Percentiles rank a stretch among this genome's conserved stretches.
These are phyloP conservation scores for Phoenix roebelenii DNA, from an alignment of 176 grass and related monocot genomes.

Conservation along the genomic window DNA sequence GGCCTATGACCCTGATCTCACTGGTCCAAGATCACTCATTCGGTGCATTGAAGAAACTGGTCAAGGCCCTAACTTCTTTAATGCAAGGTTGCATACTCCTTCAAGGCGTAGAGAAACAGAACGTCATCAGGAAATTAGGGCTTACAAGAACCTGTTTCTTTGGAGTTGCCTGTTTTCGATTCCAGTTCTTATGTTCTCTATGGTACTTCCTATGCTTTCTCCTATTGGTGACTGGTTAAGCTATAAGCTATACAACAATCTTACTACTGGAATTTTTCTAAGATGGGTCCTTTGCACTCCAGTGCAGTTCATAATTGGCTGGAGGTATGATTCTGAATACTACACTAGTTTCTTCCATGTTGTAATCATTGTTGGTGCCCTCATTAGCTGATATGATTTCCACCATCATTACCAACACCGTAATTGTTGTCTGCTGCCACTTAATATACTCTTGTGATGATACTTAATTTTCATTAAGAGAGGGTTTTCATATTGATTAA, in stretches of 20 bases:
- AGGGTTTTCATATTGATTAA: too few relatives aligned
- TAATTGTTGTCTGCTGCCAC: too few relatives aligned
- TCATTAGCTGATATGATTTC: too few relatives aligned
- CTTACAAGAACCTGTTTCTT: slow-evolving; percentile 82
- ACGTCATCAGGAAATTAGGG: slow-evolving; percentile 47
- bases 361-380: too few relatives aligned
- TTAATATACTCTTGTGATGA: too few relatives aligned
- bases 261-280: slow-evolving; percentile 79
- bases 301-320: slow-evolving; percentile 97
- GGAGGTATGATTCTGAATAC: slow-evolving; percentile 50
- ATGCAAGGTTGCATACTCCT: slow-evolving; percentile 56
- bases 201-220: slow-evolving; percentile 79
- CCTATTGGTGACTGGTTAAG: slow-evolving; percentile 59
- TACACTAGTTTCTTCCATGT: too few relatives aligned
- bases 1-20: slow-evolving; percentile 80
- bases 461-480: too few relatives aligned
- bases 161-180: slow-evolving; percentile 86
- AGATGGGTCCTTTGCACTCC: slow-evolving; percentile 82
- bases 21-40: slow-evolving; percentile 85
- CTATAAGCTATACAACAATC: slow-evolving; percentile 62
- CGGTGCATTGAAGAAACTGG: slow-evolving; percentile 55
- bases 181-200: slow-evolving; percentile 81
- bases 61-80: slow-evolving; percentile 40
- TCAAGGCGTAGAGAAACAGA: slow-evolving; percentile 66
- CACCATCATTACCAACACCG: too few relatives aligned